Conservation (phyloP, 768 basidiomycete species). For the Pleurotus citrinopileatus region DNA sequence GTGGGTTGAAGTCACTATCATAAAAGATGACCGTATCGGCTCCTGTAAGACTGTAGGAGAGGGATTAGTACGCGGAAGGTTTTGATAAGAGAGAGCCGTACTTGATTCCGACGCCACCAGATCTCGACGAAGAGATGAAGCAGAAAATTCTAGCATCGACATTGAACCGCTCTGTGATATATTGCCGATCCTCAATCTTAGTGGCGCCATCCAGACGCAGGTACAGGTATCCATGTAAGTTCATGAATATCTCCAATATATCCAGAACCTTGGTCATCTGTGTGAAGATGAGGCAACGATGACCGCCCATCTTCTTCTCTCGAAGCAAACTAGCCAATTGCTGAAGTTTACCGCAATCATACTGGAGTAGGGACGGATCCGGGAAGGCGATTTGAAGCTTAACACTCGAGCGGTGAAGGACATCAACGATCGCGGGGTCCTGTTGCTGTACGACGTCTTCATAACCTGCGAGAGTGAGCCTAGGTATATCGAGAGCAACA, state of each 20-base stretch:
- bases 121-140: conserved; percentile 84
- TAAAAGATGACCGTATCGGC: conserved; percentile 98
- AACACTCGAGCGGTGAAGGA: conserved; percentile 71
- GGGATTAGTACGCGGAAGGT: conserved; percentile 17
- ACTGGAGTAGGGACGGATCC: conserved; percentile 84
- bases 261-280: conserved; percentile 96
- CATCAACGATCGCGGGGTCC: conserved; percentile 55
- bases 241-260: conserved; percentile 90
- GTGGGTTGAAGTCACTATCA: conserved; percentile 95
- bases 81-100: conserved; percentile 25
- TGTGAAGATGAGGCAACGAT: conserved; percentile 92
- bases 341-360: conserved; percentile 96
- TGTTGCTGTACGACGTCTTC: conserved; percentile 25
- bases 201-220: conserved; percentile 93
- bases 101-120: conserved; percentile 95
- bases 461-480: conserved; percentile 51
- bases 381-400: conserved; percentile 94
- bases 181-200: conserved; percentile 91
- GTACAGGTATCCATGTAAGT: conserved; percentile 91
- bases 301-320: conserved; percentile 82
- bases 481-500: conserved; percentile 72
- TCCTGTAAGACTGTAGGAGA: conserved; percentile 59
- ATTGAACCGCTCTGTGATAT: conserved; percentile 86
- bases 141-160: conserved; percentile 76
- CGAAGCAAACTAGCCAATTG: conserved; percentile 75